Percentiles rank a stretch among this genome's conserved stretches.
Evolutionary conservation across 2,329 filamentous ascomycete genomes (phyloP).

Genomic region (Sporothrix curviconia): DNA sequence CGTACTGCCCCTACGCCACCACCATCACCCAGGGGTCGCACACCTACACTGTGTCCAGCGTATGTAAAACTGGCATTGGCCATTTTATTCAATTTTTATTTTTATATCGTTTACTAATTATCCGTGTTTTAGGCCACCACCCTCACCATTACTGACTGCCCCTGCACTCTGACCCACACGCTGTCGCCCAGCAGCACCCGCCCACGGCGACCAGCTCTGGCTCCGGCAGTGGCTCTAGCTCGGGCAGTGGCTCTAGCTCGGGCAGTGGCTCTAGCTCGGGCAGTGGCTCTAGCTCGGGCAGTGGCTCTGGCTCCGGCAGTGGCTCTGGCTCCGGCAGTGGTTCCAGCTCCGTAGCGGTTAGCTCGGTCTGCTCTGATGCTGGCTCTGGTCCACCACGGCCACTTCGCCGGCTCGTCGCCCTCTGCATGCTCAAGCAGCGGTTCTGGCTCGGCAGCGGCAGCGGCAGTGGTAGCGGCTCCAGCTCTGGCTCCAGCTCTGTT

Average conservation of each 20-base stretch:
- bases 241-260: not conserved
- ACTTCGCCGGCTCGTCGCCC: too few relatives aligned
- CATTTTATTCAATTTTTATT: not conserved
- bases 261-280: not conserved
- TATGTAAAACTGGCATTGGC: not conserved
- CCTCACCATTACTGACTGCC: constrained; percentile 57
- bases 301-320: not conserved
- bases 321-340: too few relatives aligned
- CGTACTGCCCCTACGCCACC: constrained; percentile 12
- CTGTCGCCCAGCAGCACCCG: not conserved
- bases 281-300: not conserved
- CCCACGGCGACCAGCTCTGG: not conserved
- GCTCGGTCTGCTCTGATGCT: too few relatives aligned
- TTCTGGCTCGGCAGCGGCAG: not conserved
- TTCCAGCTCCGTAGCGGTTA: too few relatives aligned
- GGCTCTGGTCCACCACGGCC: too few relatives aligned
- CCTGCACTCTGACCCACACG: constrained; percentile 53
- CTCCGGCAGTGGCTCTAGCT: not conserved
- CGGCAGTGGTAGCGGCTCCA: not conserved
- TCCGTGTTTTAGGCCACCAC: too few relatives aligned
- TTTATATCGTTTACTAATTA: constrained; percentile 27
- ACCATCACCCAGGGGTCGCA: constrained; percentile 11
- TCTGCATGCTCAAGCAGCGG: not conserved
- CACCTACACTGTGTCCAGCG: constrained; percentile 12
- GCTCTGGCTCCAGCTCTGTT: not conserved